Evolutionary conservation across 2,329 filamentous ascomycete species (phyloP).

Genomic region (Calonectria pseudoreteaudii): DNA sequence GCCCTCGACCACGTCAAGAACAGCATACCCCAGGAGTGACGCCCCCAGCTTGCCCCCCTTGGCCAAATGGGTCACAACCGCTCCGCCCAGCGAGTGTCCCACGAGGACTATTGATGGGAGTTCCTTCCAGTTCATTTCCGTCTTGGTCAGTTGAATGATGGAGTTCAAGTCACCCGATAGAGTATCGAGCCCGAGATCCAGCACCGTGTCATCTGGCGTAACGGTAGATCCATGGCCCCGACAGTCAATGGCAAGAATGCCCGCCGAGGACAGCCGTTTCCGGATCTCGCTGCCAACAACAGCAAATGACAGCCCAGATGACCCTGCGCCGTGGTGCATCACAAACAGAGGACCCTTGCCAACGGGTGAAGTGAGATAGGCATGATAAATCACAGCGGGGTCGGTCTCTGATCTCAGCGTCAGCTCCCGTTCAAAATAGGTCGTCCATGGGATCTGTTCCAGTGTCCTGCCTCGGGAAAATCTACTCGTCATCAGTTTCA

Average conservation of each 20-base stretch:
- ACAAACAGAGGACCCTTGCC: constrained; percentile 86
- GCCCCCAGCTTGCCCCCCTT: constrained; percentile 73
- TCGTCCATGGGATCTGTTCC: constrained; percentile 83
- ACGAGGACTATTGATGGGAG: constrained; percentile 84
- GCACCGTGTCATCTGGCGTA: constrained; percentile 52
- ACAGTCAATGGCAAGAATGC: constrained; percentile 87
- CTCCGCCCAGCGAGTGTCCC: constrained; percentile 93
- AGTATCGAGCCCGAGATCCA: constrained; percentile 79
- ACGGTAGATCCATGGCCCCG: constrained; percentile 84
- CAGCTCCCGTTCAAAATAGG: constrained; percentile 91
- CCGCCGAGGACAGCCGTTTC: constrained; percentile 81
- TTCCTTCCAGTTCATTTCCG: constrained; percentile 76
- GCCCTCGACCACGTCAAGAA: constrained; percentile 95
- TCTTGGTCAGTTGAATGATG: constrained; percentile 75
- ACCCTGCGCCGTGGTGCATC: constrained; percentile 94
- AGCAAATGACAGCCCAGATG: constrained; percentile 92
- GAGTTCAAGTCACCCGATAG: constrained; percentile 79
- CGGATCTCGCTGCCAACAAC: constrained; percentile 82
- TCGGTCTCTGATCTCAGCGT: constrained; percentile 68
- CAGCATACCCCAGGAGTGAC: constrained; percentile 84
- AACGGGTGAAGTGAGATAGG: constrained; percentile 86
- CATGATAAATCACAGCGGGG: constrained; percentile 76
- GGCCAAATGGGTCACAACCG: constrained; percentile 88
- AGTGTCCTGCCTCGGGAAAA: constrained; percentile 65
- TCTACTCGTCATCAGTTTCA: constrained; percentile 50